Evolutionary conservation across 257 asterid genomes (phyloP), one percentile per base, ranked within the genome.

Genomic region (Anisodus acutangulus): DNA sequence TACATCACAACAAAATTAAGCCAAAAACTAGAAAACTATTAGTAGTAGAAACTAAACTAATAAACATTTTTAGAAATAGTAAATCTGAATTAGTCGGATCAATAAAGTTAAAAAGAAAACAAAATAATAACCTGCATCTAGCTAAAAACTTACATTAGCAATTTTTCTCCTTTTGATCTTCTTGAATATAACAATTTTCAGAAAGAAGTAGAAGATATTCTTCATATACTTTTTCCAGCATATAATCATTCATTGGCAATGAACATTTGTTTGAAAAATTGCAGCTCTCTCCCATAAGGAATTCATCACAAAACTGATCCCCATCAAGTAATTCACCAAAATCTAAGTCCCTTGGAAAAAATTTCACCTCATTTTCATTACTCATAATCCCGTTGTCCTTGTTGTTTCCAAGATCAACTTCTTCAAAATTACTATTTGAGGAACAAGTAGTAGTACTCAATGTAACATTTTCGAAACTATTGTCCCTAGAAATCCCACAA

Each of bases 191-290:
- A 49, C 37, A 79, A 54, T 15, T 49, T 53, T 85, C 54, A 11
- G 68, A 84, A 16, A 93, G 91, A 68, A 92, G 92, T 83, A 87
- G 94, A 59, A 92, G 87, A 83, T 87, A 93, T 83, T 93, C 97
- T 80, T 93, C 89, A 76, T 92, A 92, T 54, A 92, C 91, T 67
- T 83, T 69, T 1, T 91, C 93, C 85, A 85, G 63, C 92, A 88
- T 57, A 81, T 83, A 53, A 26, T 86, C 91, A 57, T 83, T 87
- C 74, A 9, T 39, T 80, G 9, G 9, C 63, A n/a, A 0, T 35
- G 37, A 12, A 3, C n/a, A 2, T 47, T 64, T 47, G 15, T 17
- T 76, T 76, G 81, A 51, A 76, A 76, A 11, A 2, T 26, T 6
- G 81, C 26, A 12, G 0, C 26, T 12, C 12, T 76, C 81, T 13